Evolutionary conservation across 2,329 filamentous ascomycete genomes (phyloP), one percentile per base, ranked within the genome.

Genomic region (Trichophaea hybrida): DNA sequence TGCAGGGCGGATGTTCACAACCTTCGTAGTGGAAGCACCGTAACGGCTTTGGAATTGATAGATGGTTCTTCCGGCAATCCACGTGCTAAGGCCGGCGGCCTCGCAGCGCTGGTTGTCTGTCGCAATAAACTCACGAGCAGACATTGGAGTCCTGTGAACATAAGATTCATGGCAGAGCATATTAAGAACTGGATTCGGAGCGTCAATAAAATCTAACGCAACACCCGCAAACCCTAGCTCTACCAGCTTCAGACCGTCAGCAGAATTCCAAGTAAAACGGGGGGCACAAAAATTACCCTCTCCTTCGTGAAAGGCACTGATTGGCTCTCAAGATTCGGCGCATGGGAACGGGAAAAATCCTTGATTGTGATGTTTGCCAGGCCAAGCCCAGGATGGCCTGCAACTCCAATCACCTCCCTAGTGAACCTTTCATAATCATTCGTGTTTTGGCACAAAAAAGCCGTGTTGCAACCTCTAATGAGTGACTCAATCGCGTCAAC

Each of bases 121-220:
- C 35, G 86, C 79, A 1, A 72, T 79, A 37, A 90, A 80, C 7
- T 87, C 81, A 4, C 71, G 71, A 12, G 82, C 74, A 13, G 80
- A 76, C 49, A 91, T 78, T 0, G 81, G 64, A 59, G 84, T 83
- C 32, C 75, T 74, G 67, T 94, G 82, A 5, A 96, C 72, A 57
- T 75, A 78, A 60, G 78, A 80, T 66, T 86, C 84, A 10, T 82
- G 79, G 71, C 89, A 96, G 24, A 98, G 79, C 85, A 94, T 93
- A 5, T 88, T 85, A 37, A 97, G 74, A 1, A 98, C 87, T 1
- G 86, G 79, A 1, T 84, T 82, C 0, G 94, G 94, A 0, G 91
- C 93, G 37, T 83, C 78, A 5, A 98, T 70, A 60, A 80, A 87
- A 69, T 97, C 86, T 32, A 86, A 76, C 0, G 88, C 83, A 74